Base-by-base conservation (phyloP, 2,329 filamentous ascomycete species). In the Botryotinia globosa region DNA sequence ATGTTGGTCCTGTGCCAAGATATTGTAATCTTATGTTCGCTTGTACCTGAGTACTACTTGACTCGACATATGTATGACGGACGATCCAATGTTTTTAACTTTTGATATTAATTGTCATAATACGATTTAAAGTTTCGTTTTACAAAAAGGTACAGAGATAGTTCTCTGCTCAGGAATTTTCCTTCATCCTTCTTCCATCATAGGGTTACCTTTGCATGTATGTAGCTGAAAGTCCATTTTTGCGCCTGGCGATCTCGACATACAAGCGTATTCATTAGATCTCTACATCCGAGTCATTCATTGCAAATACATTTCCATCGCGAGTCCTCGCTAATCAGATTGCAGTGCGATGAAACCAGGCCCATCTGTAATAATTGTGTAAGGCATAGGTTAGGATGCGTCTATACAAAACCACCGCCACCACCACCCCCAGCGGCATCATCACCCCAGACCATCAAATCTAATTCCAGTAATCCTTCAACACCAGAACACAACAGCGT, bases 321-420 rank as follows among this genome's bases (percentile, higher is more conserved):
- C 18, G 44, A 45, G 56, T 22, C 37, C 29, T 51, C 14, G 22
- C 48, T 56, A 51, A 62, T 29, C 29, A 62, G 14, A n/a, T 34
- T 42, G 48, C 64, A 76, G 75, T 76, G 75, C 45, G 73, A 76
- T 45, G 75, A 76, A 29, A 59, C 58, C 29, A 72, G 72, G 45
- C 75, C 75, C 8, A 61, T 74, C 14, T 76, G 75, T 34, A 72
- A 72, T 42, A 75, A 73, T 44, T 76, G 75, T 42, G 44, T 74
- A 63, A 62, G 75, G 18, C 75, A 76, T 72, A 70, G 72, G 32
- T 71, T 75, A 39, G 62, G 64, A 44, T 76, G 75, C 45, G 48
- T 71, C n/a, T 75, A 76, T 44, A 22, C 56, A 32, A 72, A 69
- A 51, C 71, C 71, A 42, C 64, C 71, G 20, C 71, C 71, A 8